phyloP scores from a whole-genome alignment of 2,329 filamentous ascomycete species.

The Cryphonectria parasitica region DNA sequence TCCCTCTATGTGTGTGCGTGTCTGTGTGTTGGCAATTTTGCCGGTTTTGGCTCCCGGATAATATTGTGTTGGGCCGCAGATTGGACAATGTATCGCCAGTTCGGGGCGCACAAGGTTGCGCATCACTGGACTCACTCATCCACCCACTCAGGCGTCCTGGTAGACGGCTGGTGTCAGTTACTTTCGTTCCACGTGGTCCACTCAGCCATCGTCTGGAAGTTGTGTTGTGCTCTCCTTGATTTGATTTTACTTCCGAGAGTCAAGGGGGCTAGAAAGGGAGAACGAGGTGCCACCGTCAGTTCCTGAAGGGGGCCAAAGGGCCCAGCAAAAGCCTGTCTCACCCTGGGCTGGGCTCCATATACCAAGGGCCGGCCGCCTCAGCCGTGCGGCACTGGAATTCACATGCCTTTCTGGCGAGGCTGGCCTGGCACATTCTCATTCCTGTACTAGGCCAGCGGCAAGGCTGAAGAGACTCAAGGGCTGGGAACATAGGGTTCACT shows the following conservation, averaged over 20 bases:
- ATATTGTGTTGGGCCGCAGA: slow-evolving; percentile 10
- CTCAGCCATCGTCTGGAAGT: neutral
- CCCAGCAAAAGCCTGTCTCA: slow-evolving; percentile 22
- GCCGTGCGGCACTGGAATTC: slow-evolving; percentile 17
- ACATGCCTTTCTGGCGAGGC: slow-evolving; percentile 21
- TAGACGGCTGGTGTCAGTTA: slow-evolving; percentile 18
- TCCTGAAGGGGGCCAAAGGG: neutral
- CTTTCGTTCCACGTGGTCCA: slow-evolving; percentile 11
- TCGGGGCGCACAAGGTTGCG: slow-evolving; percentile 14
- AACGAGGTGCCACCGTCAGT: neutral
- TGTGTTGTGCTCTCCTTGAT: slow-evolving; percentile 3
- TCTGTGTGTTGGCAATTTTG: neutral
- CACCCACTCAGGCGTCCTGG: slow-evolving; percentile 7
- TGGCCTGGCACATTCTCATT: slow-evolving; percentile 17
- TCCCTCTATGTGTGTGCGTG: neutral
- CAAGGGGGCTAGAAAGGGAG: slow-evolving; percentile 25
- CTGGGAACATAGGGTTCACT: slow-evolving; percentile 6
- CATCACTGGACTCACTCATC: slow-evolving; percentile 4
- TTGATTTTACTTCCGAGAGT: slow-evolving; percentile 12
- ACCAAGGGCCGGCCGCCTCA: slow-evolving; percentile 13
- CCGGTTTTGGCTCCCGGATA: neutral
- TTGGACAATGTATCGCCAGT: slow-evolving; percentile 15
- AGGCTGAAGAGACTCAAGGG: slow-evolving; percentile 21
- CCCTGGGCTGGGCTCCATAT: neutral
- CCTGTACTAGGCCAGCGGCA: slow-evolving; percentile 19